Base-by-base conservation (phyloP, 345 rosid genomes). In the Eucalyptus cloeziana region DNA sequence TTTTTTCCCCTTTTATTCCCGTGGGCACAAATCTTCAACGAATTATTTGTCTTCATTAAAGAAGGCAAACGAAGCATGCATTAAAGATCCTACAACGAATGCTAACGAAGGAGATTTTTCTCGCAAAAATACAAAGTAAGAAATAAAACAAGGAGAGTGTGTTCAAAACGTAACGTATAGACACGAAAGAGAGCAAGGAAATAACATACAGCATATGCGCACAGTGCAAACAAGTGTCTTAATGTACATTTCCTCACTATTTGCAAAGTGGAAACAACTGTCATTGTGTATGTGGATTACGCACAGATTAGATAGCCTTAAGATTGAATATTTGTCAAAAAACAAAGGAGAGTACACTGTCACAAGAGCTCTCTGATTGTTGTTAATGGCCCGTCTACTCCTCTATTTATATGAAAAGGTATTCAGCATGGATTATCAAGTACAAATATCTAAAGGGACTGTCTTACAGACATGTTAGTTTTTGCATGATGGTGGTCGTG, bases 401-500 rank as follows among this genome's bases (percentile, higher is more conserved):
- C 19, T 30, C n/a, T n/a, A 64, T 64, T 64, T 64, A 13, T 30
- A 85, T 17, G 37, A 47, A 85, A 85, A 45, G 37, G 22, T 45
- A 45, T 47, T 47, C 86, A 85, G 13, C n/a, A 64, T 64, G 71
- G 71, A 64, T n/a, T 30, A 64, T 64, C 19, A 13, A 62, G 13
- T 62, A 33, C 71, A 83, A 49, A 88, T 11, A 37, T 90, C 89
- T 44, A 21, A 40, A 88, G 31, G 85, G 25, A 90, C 33, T 52
- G 86, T 87, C 87, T 67, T 52, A 92, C 93, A n/a, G 87, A 95
- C 99, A 96, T 97, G 94, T 96, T 96, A 88, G 99, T 96, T 92
- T 96, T 97, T 88, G 99, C 99, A 88, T 96, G 99, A 93, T 96
- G 98, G 87, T 93, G 93, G 87, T 97, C 96, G 31, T 97, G 99